phyloP scores from a whole-genome alignment of 768 basidiomycete species.

The Trametes meyenii region DNA sequence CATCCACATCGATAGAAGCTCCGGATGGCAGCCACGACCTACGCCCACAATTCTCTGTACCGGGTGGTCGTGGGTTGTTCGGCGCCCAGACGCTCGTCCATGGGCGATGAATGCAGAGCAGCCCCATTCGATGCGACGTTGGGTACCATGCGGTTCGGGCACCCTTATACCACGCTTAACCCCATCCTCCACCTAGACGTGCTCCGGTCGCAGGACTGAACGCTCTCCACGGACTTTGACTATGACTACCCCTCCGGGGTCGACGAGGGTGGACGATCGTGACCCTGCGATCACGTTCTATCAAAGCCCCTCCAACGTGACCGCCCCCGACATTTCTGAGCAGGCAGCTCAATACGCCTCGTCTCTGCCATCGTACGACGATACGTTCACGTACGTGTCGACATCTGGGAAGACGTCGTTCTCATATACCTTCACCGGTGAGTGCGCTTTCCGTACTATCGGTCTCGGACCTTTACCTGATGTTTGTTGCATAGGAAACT shows the following conservation, averaged over 20 bases:
- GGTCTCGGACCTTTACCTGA: too few species aligned
- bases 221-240: too few species aligned
- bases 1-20: background rate
- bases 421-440: background rate
- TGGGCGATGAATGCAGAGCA: background rate
- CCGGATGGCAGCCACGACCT: background rate
- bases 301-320: background rate
- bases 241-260: too few species aligned
- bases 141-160: too few species aligned
- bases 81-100: background rate
- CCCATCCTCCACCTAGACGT: background rate
- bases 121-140: background rate
- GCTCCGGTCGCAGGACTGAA: too few species aligned
- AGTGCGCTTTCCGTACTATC: background rate
- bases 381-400: background rate
- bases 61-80: slow-evolving; percentile 2
- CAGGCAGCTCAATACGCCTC: background rate
- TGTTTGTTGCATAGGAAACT: background rate
- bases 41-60: slow-evolving; percentile 1
- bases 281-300: background rate
- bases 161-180: background rate
- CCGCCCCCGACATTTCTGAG: background rate
- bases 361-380: background rate
- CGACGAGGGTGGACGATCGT: background rate
- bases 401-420: background rate